These are phyloP conservation scores for Cystobasidium pallidum DNA, from an alignment of 1,284 basidiomycete genomes.

Conservation along the genomic window DNA sequence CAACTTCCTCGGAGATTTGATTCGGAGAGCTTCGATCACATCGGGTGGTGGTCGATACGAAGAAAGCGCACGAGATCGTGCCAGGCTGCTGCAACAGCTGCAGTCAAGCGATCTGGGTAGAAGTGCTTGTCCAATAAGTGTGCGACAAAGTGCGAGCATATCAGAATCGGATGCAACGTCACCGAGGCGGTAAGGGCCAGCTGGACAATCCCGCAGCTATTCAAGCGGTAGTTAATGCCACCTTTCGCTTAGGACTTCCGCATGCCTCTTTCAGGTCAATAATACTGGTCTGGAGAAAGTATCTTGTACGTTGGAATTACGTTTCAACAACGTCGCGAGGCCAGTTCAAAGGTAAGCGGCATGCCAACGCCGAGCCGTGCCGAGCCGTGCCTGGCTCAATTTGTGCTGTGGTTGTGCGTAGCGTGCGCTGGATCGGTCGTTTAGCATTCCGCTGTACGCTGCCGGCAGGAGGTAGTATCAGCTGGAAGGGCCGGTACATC, in stretches of 20 bases:
- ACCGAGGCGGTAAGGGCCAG: neutral
- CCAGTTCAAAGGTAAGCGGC: neutral
- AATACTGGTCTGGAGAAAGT: conserved; percentile 13
- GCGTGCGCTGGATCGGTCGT: conserved; percentile 2
- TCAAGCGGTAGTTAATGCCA: too few relatives aligned
- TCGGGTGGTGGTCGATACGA: conserved; percentile 77
- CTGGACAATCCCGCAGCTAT: too few relatives aligned
- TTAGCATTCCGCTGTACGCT: neutral
- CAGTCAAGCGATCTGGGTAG: conserved; percentile 72
- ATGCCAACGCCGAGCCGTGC: neutral
- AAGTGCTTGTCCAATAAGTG: conserved; percentile 69
- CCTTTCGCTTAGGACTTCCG: neutral
- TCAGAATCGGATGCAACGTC: neutral
- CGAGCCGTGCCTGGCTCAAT: neutral
- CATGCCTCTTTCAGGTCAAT: neutral
- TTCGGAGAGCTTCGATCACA: conserved; percentile 68
- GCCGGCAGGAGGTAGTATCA: neutral
- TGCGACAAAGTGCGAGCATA: neutral
- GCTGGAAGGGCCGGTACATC: neutral
- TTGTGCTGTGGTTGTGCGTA: too few relatives aligned
- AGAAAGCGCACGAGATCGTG: conserved; percentile 75
- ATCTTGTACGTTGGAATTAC: conserved; percentile 4
- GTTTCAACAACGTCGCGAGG: neutral
- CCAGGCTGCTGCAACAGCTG: conserved; percentile 68
- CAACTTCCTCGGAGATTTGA: conserved; percentile 61